phyloP scores from a whole-genome alignment of 495 filamentous ascomycete genomes.

The Neurospora sp. region DNA sequence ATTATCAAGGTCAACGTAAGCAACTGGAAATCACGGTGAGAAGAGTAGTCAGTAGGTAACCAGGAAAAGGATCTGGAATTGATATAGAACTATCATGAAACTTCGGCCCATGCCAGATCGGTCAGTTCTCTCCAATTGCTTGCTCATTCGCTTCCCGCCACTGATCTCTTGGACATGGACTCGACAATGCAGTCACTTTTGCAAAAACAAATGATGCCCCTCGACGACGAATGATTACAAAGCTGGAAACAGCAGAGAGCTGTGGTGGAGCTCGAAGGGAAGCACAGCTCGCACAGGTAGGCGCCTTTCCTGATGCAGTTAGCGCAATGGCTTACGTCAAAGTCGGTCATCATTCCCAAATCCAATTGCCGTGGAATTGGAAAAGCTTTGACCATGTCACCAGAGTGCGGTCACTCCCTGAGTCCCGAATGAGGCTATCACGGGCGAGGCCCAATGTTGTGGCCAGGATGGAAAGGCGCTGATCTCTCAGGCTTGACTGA shows the following conservation, averaged over 20 bases:
- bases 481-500: background rate
- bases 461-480: background rate
- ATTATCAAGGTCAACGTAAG: background rate
- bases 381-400: background rate
- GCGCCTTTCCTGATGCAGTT: background rate
- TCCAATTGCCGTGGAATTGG: background rate
- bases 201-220: background rate
- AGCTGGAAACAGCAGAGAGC: background rate
- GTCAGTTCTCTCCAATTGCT: background rate
- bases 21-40: background rate
- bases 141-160: background rate
- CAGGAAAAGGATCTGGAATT: background rate
- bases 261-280: background rate
- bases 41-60: background rate
- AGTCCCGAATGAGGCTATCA: background rate
- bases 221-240: background rate
- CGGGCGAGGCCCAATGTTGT: background rate
- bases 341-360: constrained; percentile 8
- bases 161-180: background rate
- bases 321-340: constrained; percentile 12
- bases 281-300: background rate
- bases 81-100: constrained; percentile 15
- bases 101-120: constrained; percentile 1
- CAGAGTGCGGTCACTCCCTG: background rate
- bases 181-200: background rate